A percentile compares a stretch with the other conserved stretches of the same genome.
Conservation (phyloP, 2,329 filamentous ascomycete genomes). For the Nemania sp. region DNA sequence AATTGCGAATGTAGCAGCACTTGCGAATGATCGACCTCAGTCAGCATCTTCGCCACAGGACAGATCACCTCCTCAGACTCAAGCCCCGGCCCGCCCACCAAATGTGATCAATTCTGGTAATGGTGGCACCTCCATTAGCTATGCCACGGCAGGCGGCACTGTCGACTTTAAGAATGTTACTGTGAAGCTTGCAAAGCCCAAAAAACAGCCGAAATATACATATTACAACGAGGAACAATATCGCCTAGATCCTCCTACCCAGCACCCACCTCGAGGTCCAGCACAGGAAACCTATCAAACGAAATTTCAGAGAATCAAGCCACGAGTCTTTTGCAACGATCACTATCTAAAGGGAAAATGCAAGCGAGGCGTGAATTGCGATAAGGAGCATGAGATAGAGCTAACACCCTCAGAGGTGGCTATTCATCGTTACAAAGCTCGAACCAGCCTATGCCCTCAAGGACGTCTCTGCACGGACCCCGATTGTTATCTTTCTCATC, state of each 20-base stretch:
- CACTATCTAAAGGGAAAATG: constrained; percentile 42
- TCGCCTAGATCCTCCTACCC: constrained; percentile 40
- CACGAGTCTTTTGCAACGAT: constrained; percentile 43
- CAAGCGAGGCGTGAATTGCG: constrained; percentile 38
- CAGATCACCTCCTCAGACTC: constrained; percentile 11
- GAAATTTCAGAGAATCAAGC: constrained; percentile 40
- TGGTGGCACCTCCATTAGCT: constrained; percentile 43
- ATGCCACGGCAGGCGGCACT: constrained; percentile 41
- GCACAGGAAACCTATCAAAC: constrained; percentile 40
- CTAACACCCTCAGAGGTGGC: constrained; percentile 40
- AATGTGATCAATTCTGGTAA: constrained; percentile 42
- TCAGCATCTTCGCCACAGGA: constrained; percentile 12
- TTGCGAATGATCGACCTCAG: constrained; percentile 11
- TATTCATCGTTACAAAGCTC: constrained; percentile 44
- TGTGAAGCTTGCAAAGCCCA: constrained; percentile 40
- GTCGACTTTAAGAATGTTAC: constrained; percentile 42
- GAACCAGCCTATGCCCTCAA: constrained; percentile 41
- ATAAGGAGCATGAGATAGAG: constrained; percentile 41
- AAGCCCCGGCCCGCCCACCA: constrained; percentile 27
- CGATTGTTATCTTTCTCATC: constrained; percentile 43
- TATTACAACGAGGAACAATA: constrained; percentile 39
- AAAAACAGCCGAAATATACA: constrained; percentile 40
- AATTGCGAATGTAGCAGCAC: constrained; percentile 16
- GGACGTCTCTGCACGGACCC: constrained; percentile 42
- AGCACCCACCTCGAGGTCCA: constrained; percentile 39